Evolutionary conservation across 257 asterid genomes (phyloP), one percentile per base, ranked within the genome.

Genomic region (Salvia rosmarinus): DNA sequence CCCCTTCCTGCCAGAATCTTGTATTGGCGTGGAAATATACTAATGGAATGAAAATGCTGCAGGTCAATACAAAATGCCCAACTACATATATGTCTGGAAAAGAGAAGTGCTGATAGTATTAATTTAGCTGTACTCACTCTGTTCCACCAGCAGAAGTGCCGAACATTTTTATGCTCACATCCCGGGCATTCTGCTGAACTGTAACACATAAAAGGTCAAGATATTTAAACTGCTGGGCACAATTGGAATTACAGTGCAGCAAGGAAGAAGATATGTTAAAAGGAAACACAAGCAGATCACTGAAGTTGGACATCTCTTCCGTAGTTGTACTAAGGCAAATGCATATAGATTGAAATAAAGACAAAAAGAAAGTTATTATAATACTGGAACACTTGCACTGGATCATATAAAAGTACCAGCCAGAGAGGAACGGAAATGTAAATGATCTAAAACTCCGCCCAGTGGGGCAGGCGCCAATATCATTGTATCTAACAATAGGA

Each of bases 121-220:
- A 19, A 63, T 63, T 66, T 28, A 46, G 64, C 67, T 64, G 54
- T 68, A 80, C 96, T 83, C 72, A 93, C 98, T 84, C 73, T 89
- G 77, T 89, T 90, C 98, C 98, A 94, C 98, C 98, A 94, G 84
- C 98, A 94, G 70, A 94, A 94, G 79, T 94, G 97, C 13, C 98
- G 82, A 46, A 89, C 90, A 77, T 85, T 73, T 81, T 79, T 87
- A 82, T 94, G 98, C 55, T 83, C 83, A 78, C 98, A 94, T 50
- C 82, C 76, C 17, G 90, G 77, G 72, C 98, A 94, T 8, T 86
- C 92, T 63, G 80, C 54, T 66, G 89, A 47, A 77, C 97, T 94
- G 93, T 68, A 70, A 55, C 71, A 64, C 28, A 73, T 9, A 71
- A 40, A 58, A 69, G 67, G 68, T 30, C 66, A 32, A 78, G 58